Evolutionary conservation across 1,284 basidiomycete genomes (phyloP).

Genomic region (Trichosporon ovoides): DNA sequence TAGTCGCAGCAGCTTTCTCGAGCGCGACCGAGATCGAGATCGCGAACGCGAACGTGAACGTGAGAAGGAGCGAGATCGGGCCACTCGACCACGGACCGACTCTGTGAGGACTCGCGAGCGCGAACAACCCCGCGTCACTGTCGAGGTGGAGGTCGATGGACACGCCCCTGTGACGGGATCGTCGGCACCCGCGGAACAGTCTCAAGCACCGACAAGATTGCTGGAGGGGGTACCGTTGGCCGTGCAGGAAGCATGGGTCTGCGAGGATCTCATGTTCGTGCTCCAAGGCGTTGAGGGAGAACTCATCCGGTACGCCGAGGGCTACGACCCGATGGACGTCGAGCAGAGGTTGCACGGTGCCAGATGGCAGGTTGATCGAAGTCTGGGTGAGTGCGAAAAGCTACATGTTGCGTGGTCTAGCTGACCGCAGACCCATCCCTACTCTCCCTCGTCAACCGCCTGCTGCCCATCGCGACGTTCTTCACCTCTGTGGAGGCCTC

Average conservation of each 20-base stretch:
- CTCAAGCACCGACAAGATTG: conserved; percentile 53
- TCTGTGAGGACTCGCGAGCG: not conserved
- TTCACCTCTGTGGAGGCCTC: conserved; percentile 89
- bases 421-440: conserved; percentile 68
- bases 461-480: conserved; percentile 86
- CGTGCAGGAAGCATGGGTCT: conserved; percentile 83
- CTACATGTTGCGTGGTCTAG: not conserved
- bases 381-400: conserved; percentile 58
- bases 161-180: not conserved
- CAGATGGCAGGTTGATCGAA: conserved; percentile 66
- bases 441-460: conserved; percentile 75
- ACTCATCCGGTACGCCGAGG: conserved; percentile 73
- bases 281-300: conserved; percentile 91
- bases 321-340: conserved; percentile 71
- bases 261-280: conserved; percentile 87
- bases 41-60: conserved; percentile 9
- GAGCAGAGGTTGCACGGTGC: conserved; percentile 69
- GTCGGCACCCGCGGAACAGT: not conserved
- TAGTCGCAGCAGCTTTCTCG: not conserved
- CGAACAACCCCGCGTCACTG: conserved; percentile 7
- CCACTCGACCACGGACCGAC: not conserved
- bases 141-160: conserved; percentile 9
- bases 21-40: not conserved
- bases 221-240: conserved; percentile 69
- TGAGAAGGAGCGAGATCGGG: conserved; percentile 1